Evolutionary conservation across 306 rosid genomes (phyloP).

Genomic region (Leucaena leucocephala): DNA sequence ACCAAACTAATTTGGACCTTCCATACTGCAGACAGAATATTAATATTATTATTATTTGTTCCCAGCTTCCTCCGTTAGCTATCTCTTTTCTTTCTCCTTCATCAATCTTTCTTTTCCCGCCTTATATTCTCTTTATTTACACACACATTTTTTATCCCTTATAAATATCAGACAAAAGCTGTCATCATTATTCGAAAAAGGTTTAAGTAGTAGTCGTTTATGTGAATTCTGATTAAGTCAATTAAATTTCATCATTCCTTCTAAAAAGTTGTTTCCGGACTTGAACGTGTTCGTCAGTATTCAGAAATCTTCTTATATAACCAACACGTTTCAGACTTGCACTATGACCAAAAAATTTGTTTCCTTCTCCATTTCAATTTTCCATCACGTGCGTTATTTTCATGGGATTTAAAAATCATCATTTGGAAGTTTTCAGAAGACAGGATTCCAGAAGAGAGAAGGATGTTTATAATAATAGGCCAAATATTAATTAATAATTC

Average conservation of each 20-base stretch:
- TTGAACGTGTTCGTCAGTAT: not conserved
- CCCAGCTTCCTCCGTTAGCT: not conserved
- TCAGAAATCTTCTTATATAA: no score
- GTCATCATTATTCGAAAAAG: not conserved
- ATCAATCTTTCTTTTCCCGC: not conserved
- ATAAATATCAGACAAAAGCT: not conserved
- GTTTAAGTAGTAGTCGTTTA: not conserved
- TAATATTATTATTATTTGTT: not conserved
- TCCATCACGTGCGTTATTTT: not conserved
- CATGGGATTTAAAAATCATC: constrained; percentile 61
- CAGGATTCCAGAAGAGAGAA: constrained; percentile 64
- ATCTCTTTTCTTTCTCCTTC: not conserved
- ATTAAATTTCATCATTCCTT: not conserved
- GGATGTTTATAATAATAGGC: constrained; percentile 11
- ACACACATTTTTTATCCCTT: not conserved
- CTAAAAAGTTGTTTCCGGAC: not conserved
- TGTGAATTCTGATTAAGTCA: not conserved
- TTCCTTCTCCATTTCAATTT: not conserved
- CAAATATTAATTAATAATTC: not conserved
- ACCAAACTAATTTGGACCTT: constrained; percentile 31
- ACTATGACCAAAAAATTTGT: not conserved
- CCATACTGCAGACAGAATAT: not conserved
- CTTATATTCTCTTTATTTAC: not conserved
- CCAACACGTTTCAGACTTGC: not conserved
- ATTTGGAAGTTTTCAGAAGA: constrained; percentile 60